phyloP scores from a whole-genome alignment of 495 filamentous ascomycete genomes.

The Penicillium mononematosum region DNA sequence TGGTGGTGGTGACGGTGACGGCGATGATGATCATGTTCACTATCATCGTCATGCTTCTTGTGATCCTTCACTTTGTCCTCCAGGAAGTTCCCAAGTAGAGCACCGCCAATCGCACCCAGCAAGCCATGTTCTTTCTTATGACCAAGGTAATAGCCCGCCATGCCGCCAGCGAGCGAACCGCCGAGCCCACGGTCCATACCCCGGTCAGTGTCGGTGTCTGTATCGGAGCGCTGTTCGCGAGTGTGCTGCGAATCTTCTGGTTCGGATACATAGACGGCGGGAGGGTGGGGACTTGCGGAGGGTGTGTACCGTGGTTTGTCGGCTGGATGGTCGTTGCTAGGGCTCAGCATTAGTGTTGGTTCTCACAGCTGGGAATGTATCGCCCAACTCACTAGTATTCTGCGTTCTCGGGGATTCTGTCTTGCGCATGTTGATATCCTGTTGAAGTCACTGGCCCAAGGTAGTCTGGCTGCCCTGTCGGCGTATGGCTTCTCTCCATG shows the following conservation, averaged over 20 bases:
- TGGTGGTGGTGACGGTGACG: conserved; percentile 19
- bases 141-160: conserved; percentile 47
- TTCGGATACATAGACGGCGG: conserved; percentile 27
- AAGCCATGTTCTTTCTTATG: conserved; percentile 49
- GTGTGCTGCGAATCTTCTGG: conserved; percentile 7
- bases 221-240: conserved; percentile 10
- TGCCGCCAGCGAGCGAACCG: conserved; percentile 45
- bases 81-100: conserved; percentile 47
- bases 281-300: conserved; percentile 17
- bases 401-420: conserved; percentile 32
- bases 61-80: conserved; percentile 42
- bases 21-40: conserved; percentile 17
- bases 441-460: conserved; percentile 48
- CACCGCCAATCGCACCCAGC: conserved; percentile 50
- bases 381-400: conserved; percentile 39
- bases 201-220: conserved; percentile 22
- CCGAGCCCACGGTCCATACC: conserved; percentile 45
- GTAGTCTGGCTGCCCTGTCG: conserved; percentile 33
- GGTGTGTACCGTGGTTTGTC: conserved; percentile 24
- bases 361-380: not conserved
- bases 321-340: conserved; percentile 19
- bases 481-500: conserved; percentile 38
- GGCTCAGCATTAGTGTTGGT: not conserved
- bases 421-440: conserved; percentile 47
- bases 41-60: conserved; percentile 17